These are phyloP conservation scores for Hypomontagnella submonticulosa DNA, from an alignment of 495 filamentous ascomycete genomes.

Conservation along the genomic window DNA sequence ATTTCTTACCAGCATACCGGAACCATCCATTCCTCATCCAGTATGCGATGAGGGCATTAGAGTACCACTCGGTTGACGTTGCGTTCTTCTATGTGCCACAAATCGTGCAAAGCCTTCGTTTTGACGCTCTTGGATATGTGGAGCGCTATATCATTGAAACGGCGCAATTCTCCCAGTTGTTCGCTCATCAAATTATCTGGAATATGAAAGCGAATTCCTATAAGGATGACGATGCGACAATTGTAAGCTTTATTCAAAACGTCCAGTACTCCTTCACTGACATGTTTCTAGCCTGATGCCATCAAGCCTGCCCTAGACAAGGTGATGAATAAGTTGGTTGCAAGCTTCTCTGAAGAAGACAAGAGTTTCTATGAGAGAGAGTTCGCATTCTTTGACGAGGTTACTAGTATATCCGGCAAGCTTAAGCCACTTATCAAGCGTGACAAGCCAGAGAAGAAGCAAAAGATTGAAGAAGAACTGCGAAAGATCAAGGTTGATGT, in stretches of 20 bases:
- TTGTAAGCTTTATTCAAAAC: conserved; percentile 66
- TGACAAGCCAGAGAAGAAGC: conserved; percentile 96
- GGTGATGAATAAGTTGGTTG: conserved; percentile 84
- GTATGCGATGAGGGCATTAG: conserved; percentile 95
- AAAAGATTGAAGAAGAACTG: conserved; percentile 98
- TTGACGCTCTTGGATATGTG: conserved; percentile 93
- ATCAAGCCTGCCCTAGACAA: conserved; percentile 93
- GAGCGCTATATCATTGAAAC: conserved; percentile 97
- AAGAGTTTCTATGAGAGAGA: conserved; percentile 91
- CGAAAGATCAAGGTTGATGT: conserved; percentile 96
- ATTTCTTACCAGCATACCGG: conserved; percentile 91
- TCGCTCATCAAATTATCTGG: conserved; percentile 99
- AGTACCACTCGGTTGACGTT: conserved; percentile 92
- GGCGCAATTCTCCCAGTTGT: conserved; percentile 92
- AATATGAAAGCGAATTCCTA: conserved; percentile 99
- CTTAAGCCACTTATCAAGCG: conserved; percentile 92
- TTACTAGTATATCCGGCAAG: conserved; percentile 94
- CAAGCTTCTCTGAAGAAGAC: conserved; percentile 82
- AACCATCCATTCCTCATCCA: conserved; percentile 95
- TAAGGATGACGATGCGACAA: conserved; percentile 92
- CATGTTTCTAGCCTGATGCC: conserved; percentile 75
- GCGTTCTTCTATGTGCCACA: conserved; percentile 99
- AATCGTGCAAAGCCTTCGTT: conserved; percentile 95
- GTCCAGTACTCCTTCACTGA: conserved; percentile 48
- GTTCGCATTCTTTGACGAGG: conserved; percentile 97